These are phyloP conservation scores for Cadophora malorum DNA, from an alignment of 2,329 filamentous ascomycete genomes.

Conservation along the genomic window DNA sequence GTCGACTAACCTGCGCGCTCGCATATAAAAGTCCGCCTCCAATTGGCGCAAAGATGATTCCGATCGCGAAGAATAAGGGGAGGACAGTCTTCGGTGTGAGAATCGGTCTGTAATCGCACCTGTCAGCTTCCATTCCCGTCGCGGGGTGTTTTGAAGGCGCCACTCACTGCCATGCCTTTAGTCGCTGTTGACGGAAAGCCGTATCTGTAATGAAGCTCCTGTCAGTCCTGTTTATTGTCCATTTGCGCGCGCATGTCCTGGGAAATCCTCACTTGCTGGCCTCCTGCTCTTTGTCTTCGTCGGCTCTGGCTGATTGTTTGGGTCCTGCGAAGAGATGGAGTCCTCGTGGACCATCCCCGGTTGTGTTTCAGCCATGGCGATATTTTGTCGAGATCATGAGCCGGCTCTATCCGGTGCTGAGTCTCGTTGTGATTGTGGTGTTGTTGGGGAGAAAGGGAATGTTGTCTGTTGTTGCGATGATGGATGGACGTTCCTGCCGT, in stretches of 20 bases:
- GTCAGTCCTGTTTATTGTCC: conserved; percentile 34
- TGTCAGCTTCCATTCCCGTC: conserved; percentile 34
- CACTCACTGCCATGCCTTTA: conserved; percentile 97
- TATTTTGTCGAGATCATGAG: conserved; percentile 38
- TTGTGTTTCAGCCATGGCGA: conserved; percentile 43
- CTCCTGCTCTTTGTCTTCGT: conserved; percentile 91
- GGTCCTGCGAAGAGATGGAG: conserved; percentile 62
- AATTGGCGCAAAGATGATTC: conserved; percentile 91
- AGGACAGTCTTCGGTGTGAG: conserved; percentile 93
- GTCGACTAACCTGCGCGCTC: conserved; percentile 70
- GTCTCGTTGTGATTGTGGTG: conserved; percentile 25
- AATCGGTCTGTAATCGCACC: conserved; percentile 70
- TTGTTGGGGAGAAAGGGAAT: conserved; percentile 18
- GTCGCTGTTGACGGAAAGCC: conserved; percentile 92
- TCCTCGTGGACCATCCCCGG: conserved; percentile 47
- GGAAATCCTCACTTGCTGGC: conserved; percentile 74
- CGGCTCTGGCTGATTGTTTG: conserved; percentile 56
- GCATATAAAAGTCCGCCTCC: conserved; percentile 87
- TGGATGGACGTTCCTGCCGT: conserved; percentile 25
- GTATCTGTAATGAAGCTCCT: conserved; percentile 67
- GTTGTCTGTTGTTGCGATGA: conserved; percentile 34
- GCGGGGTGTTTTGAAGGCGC: conserved; percentile 24
- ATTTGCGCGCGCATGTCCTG: conserved; percentile 25
- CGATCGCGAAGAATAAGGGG: conserved; percentile 88
- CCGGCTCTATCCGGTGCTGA: conserved; percentile 33